Evolutionary conservation across 495 filamentous ascomycete genomes (phyloP).

Genomic region (Hapsidospora chrysogenum): DNA sequence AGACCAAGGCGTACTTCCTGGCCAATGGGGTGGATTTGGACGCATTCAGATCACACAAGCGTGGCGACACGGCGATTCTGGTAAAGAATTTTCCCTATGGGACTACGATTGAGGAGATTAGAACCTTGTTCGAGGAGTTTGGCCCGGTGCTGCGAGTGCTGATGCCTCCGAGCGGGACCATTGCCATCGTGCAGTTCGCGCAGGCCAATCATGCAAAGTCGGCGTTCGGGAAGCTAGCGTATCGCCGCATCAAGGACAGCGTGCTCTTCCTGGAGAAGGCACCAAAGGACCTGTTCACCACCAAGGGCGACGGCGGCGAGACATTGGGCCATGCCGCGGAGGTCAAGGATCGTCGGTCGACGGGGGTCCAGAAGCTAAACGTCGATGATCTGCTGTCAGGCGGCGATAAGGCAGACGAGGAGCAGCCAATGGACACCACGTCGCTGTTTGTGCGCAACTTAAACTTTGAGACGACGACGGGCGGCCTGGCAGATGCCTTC

Average conservation of each 20-base stretch:
- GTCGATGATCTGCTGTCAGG: slow-evolving; percentile 30
- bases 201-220: slow-evolving; percentile 59
- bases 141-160: slow-evolving; percentile 61
- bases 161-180: slow-evolving; percentile 83
- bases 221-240: slow-evolving; percentile 71
- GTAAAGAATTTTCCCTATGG: slow-evolving; percentile 91
- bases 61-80: slow-evolving; percentile 75
- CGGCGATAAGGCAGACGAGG: slow-evolving; percentile 29
- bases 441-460: slow-evolving; percentile 90
- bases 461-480: slow-evolving; percentile 74
- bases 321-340: too few species aligned
- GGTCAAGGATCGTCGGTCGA: slow-evolving; percentile 9
- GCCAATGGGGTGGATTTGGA: slow-evolving; percentile 79
- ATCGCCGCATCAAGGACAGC: slow-evolving; percentile 78
- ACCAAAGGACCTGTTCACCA: slow-evolving; percentile 60
- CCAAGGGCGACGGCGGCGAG: slow-evolving; percentile 2
- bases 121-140: slow-evolving; percentile 48
- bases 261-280: slow-evolving; percentile 89
- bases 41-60: slow-evolving; percentile 66
- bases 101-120: slow-evolving; percentile 50
- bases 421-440: slow-evolving; percentile 38
- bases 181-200: slow-evolving; percentile 79
- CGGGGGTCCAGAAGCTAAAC: slow-evolving; percentile 21
- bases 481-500: slow-evolving; percentile 56
- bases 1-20: slow-evolving; percentile 81